phyloP scores from a whole-genome alignment of 352 stramenopile genomes.

The Phytophthora colocasiae region DNA sequence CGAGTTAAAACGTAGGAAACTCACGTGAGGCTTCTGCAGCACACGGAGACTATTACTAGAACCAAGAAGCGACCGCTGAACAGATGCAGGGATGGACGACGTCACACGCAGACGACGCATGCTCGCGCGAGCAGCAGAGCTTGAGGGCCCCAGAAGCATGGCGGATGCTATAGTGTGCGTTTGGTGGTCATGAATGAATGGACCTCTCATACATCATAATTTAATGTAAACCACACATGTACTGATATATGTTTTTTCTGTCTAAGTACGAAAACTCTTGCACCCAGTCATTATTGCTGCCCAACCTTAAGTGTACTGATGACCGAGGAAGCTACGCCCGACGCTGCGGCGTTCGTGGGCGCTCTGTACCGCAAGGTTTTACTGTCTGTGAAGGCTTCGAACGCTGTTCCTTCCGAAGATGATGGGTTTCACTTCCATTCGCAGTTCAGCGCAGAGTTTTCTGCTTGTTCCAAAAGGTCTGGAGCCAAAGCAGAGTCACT shows the following conservation, averaged over 20 bases:
- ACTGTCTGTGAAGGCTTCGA: conserved; percentile 84
- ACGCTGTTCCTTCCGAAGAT: conserved; percentile 77
- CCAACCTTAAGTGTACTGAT: conserved; percentile 12
- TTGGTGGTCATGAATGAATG: conserved; percentile 17
- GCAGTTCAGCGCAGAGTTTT: conserved; percentile 76
- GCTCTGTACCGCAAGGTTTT: conserved; percentile 80
- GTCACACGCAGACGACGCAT: conserved; percentile 25
- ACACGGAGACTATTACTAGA: not conserved
- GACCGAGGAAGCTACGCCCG: conserved; percentile 24
- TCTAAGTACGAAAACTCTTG: conserved; percentile 14
- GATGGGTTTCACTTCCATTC: conserved; percentile 87
- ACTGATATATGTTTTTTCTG: not conserved
- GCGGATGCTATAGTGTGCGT: conserved; percentile 1
- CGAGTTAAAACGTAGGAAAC: conserved; percentile 15
- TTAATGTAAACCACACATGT: not conserved
- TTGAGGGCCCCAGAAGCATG: conserved; percentile 33
- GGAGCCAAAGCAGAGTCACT: conserved; percentile 58
- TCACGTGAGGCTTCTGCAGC: conserved; percentile 5
- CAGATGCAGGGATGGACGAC: not conserved
- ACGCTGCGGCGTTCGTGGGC: conserved; percentile 54
- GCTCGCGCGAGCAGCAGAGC: conserved; percentile 12
- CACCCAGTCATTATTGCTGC: conserved; percentile 14
- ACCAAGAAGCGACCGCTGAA: conserved; percentile 1
- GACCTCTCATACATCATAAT: not conserved
- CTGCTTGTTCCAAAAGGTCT: conserved; percentile 40